Base-by-base conservation (phyloP, 2,329 filamentous ascomycete genomes). In the Colletotrichum sojae region DNA sequence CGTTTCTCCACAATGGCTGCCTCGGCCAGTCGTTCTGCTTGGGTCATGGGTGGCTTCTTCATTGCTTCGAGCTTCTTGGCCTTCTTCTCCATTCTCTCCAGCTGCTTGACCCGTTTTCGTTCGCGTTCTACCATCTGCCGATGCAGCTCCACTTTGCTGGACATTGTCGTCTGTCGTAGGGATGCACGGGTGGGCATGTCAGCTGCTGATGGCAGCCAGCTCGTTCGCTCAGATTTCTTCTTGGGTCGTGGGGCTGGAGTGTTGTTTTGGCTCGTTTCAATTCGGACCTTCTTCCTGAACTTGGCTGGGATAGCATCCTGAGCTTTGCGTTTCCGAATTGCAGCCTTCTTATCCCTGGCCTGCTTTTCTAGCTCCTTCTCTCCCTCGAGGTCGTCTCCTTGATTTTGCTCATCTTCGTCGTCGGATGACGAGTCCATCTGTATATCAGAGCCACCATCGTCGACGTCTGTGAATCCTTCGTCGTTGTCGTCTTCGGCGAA, bases 371-470 rank as follows among this genome's bases (percentile, higher is more conserved):
- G 80, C 80, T 97, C 94, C 75, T 91, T 92, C 81, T 99, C 96
- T 40, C 96, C 96, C 65, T 94, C 93, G 5, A 96, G 79, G 49
- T 97, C 94, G 73, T 96, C 87, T 63, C 80, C 81, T 45, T 82
- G 80, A 67, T 91, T 85, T 59, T 90, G 90, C 67, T 94, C 91
- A 69, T 97, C 94, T 56, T 96, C 94, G 54, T 94, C 92, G 72
- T 94, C 92, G 0, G 90, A 93, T 0, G 94, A 97, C 15, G 92
- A 95, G 75, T 97, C 94, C 84, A 98, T 91, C 54, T 93, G 91
- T 73, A 93, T 90, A 77, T 98, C 95, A 2, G 92, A 93, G 2
- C 83, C 89, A 62, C 88, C 88, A 12, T 86, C 87, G 53, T 89
- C 91, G 6, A 86, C 89, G 75, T 94, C 92, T 62, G 89, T 90